Base-by-base conservation (phyloP, 495 filamentous ascomycete species). In the Hypoxylon cercidicola region DNA sequence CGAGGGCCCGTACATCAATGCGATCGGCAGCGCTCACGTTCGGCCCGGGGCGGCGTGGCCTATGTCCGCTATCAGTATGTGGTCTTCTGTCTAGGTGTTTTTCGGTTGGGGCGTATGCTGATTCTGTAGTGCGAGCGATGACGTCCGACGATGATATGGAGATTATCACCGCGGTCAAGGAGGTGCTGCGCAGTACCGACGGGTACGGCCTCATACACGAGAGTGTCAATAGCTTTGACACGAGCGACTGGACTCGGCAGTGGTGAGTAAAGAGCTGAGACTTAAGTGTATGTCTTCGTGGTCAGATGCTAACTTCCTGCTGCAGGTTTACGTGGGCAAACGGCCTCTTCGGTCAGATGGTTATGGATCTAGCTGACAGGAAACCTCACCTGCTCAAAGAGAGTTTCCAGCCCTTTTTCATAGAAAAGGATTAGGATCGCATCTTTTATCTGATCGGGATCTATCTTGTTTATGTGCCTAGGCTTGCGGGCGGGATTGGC, bases 261-360 rank as follows among this genome's bases (percentile, higher is more conserved):
- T 89, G 87, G 87, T 30, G 28, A 32, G 41, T 44, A 25, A 40
- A 25, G 34, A 1, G 3, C 10, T 37, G 13, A 4, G 2, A 21
- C 28, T 19, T n/a, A n/a, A n/a, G n/a, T n/a, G n/a, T n/a, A n/a
- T n/a, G n/a, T n/a, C n/a, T n/a, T n/a, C n/a, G n/a, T n/a, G 7
- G 11, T 23, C 51, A n/a, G 8, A 20, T 37, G 8, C 66, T 74
- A 59, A 75, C 55, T n/a, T 23, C 37, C 13, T 39, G 9, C 39
- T 13, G 32, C 54, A 85, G 84, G 84, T 89, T 89, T 60, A 86
- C 85, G 0, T 89, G 87, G 88, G 87, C 85, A 8, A 89, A 90
- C 67, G 87, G 87, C 13, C 74, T 90, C 50, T 89, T 90, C 71
- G 88, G 87, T 12, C 83, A 88, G 70, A 82, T 85, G 79, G 81